Base-by-base conservation (phyloP, 83 land plant genomes). In the Diphasiastrum complanatum region DNA sequence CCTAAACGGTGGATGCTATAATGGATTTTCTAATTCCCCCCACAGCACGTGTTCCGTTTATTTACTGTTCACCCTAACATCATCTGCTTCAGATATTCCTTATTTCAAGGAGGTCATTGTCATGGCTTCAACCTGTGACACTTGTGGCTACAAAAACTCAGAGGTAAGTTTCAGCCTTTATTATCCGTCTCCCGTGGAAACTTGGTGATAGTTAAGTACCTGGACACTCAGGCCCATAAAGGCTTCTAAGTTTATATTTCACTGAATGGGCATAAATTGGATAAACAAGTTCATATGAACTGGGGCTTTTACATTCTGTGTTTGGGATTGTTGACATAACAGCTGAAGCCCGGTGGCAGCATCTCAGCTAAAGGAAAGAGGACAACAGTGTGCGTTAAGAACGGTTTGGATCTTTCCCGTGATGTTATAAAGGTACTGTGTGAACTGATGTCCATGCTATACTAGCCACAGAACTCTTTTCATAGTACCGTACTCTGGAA, bases 21-120 rank as follows among this genome's bases (percentile, higher is more conserved):
- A n/a, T n/a, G n/a, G n/a, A n/a, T n/a, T n/a, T n/a, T n/a, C n/a
- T n/a, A n/a, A n/a, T n/a, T n/a, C n/a, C n/a, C n/a, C n/a, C n/a
- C n/a, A n/a, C n/a, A n/a, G n/a, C n/a, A n/a, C n/a, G n/a, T n/a
- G n/a, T n/a, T n/a, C n/a, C n/a, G n/a, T n/a, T n/a, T n/a, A n/a
- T n/a, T n/a, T n/a, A n/a, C n/a, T n/a, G n/a, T n/a, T n/a, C n/a
- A n/a, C n/a, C n/a, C n/a, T n/a, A n/a, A n/a, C n/a, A n/a, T n/a
- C n/a, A n/a, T n/a, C n/a, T n/a, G n/a, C 5, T 38, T 3, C 52
- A 92, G 98, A 84, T 40, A 95, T 95, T 48, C 99, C 99, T 36
- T 89, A 95, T 71, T 95, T 95, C 54, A 86, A 82, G 75, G 92
- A 95, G 80, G 97, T 95, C 28, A 86, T 95, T 56, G 84, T 95